Evolutionary conservation across 148 eudicot species (phyloP), one percentile per base, ranked within the genome.

Genomic region (Hydrangea macrophylla): DNA sequence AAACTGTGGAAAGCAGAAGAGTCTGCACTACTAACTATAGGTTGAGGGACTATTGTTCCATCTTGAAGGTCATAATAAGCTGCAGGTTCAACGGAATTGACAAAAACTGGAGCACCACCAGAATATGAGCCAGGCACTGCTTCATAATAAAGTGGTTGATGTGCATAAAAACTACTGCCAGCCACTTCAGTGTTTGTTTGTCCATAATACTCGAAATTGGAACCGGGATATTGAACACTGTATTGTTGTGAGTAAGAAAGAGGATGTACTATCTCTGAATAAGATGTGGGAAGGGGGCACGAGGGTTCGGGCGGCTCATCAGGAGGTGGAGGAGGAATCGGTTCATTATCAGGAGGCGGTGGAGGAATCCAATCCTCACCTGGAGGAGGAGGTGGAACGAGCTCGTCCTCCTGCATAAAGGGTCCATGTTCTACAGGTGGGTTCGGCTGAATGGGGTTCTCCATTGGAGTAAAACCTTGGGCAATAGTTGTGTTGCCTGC

Each of bases 281-380:
- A 80, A 58, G 88, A 63, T 22, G 88, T 73, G 0, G 75, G 79
- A 57, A 76, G 82, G 4, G 87, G 80, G 45, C 69, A 71, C 25
- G 72, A 64, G 51, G 81, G 65, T 71, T 85, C 96, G 40, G 86
- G 82, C 39, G 87, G 92, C 65, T 90, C 92, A 68, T 86, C 95
- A 51, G 98, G 96, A 13, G 98, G 98, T 24, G 98, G 98, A 57
- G 98, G 98, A 62, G 95, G 98, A 75, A 88, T 78, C 24, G 75
- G 89, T 75, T 90, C 98, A 56, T 80, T 73, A 67, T 90, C 96
- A 75, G 98, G 96, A 12, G 98, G 98, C 24, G 92, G 98, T 6
- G 98, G 98, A 4, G 96, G 98, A 62, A 93, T 74, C 90, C 95
- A 88, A 13, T 85, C 92, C 26, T 88, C 90, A 25, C 82, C 89